Evolutionary conservation across 1,284 basidiomycete genomes (phyloP).

Genomic region (Coriolopsis trogii): DNA sequence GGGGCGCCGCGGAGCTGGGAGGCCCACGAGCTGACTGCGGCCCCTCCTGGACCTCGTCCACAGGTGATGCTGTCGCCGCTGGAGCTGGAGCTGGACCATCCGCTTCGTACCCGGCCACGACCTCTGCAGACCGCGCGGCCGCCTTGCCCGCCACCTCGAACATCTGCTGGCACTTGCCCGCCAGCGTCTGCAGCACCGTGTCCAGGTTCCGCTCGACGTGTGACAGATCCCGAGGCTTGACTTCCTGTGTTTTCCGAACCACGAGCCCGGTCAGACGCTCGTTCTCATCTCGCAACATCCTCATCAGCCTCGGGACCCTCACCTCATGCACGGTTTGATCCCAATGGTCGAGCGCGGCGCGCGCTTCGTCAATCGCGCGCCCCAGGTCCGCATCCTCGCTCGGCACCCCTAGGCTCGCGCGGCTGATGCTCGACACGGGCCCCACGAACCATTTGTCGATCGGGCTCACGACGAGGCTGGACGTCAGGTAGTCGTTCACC

Average conservation of each 20-base stretch:
- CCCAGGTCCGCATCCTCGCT: constrained; percentile 17
- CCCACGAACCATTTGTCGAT: constrained; percentile 81
- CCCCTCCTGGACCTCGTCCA: too few relatives aligned
- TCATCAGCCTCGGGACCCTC: too few relatives aligned
- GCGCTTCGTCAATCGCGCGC: constrained; percentile 13
- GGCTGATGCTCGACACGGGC: constrained; percentile 59
- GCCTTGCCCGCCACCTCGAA: constrained; percentile 68
- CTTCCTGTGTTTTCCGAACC: constrained; percentile 44
- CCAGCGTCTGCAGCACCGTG: constrained; percentile 63
- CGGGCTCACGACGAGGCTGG: constrained; percentile 65
- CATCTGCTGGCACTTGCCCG: constrained; percentile 57
- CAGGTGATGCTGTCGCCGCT: constrained; percentile 1
- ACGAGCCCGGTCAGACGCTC: neutral
- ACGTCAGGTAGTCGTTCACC: constrained; percentile 77
- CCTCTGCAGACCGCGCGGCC: constrained; percentile 59
- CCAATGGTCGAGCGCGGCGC: constrained; percentile 17
- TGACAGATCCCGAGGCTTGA: constrained; percentile 50
- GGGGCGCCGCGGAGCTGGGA: constrained; percentile 7
- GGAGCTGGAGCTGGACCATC: constrained; percentile 1
- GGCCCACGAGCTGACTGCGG: constrained; percentile 9
- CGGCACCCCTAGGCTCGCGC: constrained; percentile 54
- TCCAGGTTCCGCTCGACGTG: constrained; percentile 72
- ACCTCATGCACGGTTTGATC: constrained; percentile 22
- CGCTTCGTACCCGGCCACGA: constrained; percentile 27
- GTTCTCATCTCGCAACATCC: neutral